Evolutionary conservation across 768 basidiomycete genomes (phyloP).

Genomic region (Boletus rubroflammeus): DNA sequence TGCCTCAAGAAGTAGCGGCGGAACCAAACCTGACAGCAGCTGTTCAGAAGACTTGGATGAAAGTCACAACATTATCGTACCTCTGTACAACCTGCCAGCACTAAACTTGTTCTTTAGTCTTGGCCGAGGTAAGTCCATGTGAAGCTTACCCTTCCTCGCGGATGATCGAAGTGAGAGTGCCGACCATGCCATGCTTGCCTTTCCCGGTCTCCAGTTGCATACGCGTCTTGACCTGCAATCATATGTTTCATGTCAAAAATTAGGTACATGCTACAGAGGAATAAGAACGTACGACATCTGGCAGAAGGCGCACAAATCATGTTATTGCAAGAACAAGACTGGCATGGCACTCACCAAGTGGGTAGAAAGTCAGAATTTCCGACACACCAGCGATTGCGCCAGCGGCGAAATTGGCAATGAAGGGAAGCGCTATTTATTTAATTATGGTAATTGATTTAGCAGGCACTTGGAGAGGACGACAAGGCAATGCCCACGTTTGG

Average conservation of each 20-base stretch:
- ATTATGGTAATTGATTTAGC: conserved; percentile 6
- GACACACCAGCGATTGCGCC: conserved; percentile 95
- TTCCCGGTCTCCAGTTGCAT: conserved; percentile 96
- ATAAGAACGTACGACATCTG: conserved; percentile 76
- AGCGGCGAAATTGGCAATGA: conserved; percentile 86
- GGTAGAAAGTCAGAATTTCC: conserved; percentile 82
- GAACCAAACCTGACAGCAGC: conserved; percentile 67
- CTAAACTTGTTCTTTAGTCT: conserved; percentile 37
- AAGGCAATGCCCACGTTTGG: conserved; percentile 26
- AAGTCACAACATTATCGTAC: conserved; percentile 32
- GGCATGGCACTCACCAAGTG: conserved; percentile 62
- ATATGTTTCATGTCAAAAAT: conserved; percentile 4
- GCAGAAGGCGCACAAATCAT: conserved; percentile 3
- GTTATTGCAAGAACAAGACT: not conserved
- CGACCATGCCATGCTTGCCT: conserved; percentile 69
- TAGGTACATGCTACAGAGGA: not conserved
- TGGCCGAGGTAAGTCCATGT: not conserved
- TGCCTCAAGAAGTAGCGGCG: conserved; percentile 92
- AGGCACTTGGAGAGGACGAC: not conserved
- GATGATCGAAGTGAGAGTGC: conserved; percentile 79
- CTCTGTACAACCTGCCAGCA: conserved; percentile 83
- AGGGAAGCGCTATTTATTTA: conserved; percentile 68
- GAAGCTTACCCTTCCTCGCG: conserved; percentile 80
- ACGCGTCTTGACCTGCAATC: conserved; percentile 85
- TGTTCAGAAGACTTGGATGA: not conserved